Base-by-base conservation (phyloP, 1,139 yeast genomes). In the Yamadazyma epiphylla region DNA sequence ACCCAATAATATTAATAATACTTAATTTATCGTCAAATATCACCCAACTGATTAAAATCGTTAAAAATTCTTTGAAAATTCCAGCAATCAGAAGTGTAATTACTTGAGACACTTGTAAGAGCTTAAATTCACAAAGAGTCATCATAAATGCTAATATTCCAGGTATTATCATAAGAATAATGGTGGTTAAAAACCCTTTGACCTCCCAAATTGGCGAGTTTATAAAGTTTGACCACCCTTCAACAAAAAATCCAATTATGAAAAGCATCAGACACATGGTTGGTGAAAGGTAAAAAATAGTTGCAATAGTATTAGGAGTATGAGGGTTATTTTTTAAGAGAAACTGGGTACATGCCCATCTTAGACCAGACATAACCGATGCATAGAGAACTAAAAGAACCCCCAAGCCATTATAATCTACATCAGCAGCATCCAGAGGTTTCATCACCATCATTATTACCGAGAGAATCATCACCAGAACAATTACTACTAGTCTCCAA, bases 301-400 rank as follows among this genome's bases (percentile, higher is more conserved):
- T 87, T 27, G 81, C 68, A 17, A 91, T 75, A 3, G 97, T 94
- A 48, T 88, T 87, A 22, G 66, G 58, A 14, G 80, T 78, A 42
- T 72, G 65, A 16, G 66, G 66, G 45, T 79, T 77, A 33, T 67
- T 70, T 43, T 77, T 79, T 35, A 91, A 62, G 12, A 89, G 67
- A 17, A 91, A 55, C 53, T 91, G 97, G 3, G 97, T 88, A 43
- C 88, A 74, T 1, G 95, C 89, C 98, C 98, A 91, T 43, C 98
- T 71, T 31, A 91, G 62, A 1, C 98, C 98, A 14, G 94, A 82
- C 59, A 87, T 72, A 52, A 83, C 70, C 4, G 95, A 77, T 4
- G 96, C 91, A 2, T 76, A 57, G 19, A 91, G 57, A 2, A 89
- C 96, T 28, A 88, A 61, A 7, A 77, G 37, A 24, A 87, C 77